These are phyloP conservation scores for Hanseniaspora hatyaiensis DNA, from an alignment of 805 yeast genomes.

Conservation along the genomic window DNA sequence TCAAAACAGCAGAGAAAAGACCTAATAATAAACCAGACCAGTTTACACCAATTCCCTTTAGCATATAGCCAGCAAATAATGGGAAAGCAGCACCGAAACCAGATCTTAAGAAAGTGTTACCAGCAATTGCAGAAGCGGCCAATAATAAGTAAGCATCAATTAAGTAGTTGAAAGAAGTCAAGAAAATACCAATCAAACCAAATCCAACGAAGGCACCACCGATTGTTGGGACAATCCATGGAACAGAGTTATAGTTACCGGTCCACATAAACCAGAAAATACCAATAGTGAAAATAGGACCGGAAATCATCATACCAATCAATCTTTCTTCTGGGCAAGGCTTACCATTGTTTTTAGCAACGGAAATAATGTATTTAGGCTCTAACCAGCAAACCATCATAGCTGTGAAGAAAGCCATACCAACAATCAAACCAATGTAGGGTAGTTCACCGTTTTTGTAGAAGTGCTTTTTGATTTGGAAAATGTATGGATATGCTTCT, in stretches of 20 bases:
- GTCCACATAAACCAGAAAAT: constrained; percentile 83
- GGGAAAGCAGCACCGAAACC: constrained; percentile 61
- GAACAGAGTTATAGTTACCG: constrained; percentile 60
- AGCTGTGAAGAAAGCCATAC: constrained; percentile 48
- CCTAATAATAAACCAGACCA: constrained; percentile 75
- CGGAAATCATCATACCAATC: constrained; percentile 63
- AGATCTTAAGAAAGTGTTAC: constrained; percentile 59
- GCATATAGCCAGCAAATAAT: constrained; percentile 61
- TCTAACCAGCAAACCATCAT: constrained; percentile 44
- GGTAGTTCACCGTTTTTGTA: constrained; percentile 49
- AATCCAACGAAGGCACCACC: constrained; percentile 55
- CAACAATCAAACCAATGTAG: constrained; percentile 62
- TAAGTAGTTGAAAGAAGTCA: constrained; percentile 59
- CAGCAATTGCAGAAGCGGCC: constrained; percentile 73
- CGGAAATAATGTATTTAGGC: constrained; percentile 36
- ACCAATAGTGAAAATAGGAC: constrained; percentile 62
- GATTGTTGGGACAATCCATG: constrained; percentile 71
- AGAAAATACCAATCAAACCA: constrained; percentile 57
- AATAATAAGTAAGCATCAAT: constrained; percentile 57
- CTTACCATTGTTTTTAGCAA: constrained; percentile 43
- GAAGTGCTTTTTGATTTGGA: constrained; percentile 50
- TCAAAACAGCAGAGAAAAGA: constrained; percentile 42
- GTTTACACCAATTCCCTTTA: constrained; percentile 51
- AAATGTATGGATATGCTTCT: constrained; percentile 66
- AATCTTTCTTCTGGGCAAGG: constrained; percentile 73